Conservation (phyloP, 805 yeast species). For the Saturnispora saitoi region DNA sequence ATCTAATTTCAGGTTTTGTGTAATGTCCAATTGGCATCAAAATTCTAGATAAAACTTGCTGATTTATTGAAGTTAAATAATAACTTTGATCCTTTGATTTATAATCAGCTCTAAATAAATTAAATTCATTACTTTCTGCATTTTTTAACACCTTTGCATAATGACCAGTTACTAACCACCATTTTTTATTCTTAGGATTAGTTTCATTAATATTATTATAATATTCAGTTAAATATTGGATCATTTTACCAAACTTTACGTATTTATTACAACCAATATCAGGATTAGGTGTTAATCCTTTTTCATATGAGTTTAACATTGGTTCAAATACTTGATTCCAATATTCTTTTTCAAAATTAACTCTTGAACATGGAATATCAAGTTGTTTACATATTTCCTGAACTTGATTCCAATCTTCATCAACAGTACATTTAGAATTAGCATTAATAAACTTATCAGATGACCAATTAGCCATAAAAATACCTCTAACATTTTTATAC, state of each 20-base stretch:
- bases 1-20: slow-evolving; percentile 65
- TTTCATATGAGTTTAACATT: slow-evolving; percentile 64
- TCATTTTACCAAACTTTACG: slow-evolving; percentile 79
- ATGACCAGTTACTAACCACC: slow-evolving; percentile 93
- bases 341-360: slow-evolving; percentile 82
- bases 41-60: slow-evolving; percentile 35
- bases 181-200: slow-evolving; percentile 25
- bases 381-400: slow-evolving; percentile 51
- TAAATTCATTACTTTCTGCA: slow-evolving; percentile 26
- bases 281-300: slow-evolving; percentile 88
- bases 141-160: slow-evolving; percentile 48
- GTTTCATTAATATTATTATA: background rate
- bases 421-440: slow-evolving; percentile 50
- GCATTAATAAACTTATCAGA: slow-evolving; percentile 19
- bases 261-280: slow-evolving; percentile 81
- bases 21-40: slow-evolving; percentile 78
- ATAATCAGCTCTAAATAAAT: slow-evolving; percentile 51
- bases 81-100: slow-evolving; percentile 80
- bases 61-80: slow-evolving; percentile 65
- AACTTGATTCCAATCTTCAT: slow-evolving; percentile 84
- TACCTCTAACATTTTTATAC: slow-evolving; percentile 59
- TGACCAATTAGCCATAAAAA: slow-evolving; percentile 93
- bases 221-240: slow-evolving; percentile 37
- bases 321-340: slow-evolving; percentile 92
- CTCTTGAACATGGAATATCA: slow-evolving; percentile 61